Evolutionary conservation across 306 rosid genomes (phyloP), one percentile per base, ranked within the genome.

Genomic region (Cucurbita pepo): DNA sequence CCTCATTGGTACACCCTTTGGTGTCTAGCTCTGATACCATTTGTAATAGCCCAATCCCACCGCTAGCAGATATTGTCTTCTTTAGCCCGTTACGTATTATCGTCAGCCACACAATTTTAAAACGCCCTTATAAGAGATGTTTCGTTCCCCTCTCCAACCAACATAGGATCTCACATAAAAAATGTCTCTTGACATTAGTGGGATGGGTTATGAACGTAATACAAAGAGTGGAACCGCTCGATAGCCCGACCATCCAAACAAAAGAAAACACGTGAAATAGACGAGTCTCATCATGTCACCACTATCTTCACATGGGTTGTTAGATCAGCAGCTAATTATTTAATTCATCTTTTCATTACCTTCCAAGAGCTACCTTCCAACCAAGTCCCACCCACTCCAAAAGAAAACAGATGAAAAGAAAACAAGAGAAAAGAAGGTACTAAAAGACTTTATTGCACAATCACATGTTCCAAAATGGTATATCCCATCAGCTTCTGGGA

Each of bases 301-400:
- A 16, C 25, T 2, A 64, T 69, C 73, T 48, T 43, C 73, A 69
- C 73, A 69, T 69, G 73, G 73, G 57, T 48, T 69, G 73, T 16
- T 69, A 69, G 44, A 69, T 15, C 34, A 50, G 59, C 45, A 69
- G 74, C 74, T 30, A 51, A 59, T 19, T 48, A 69, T 8, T 25
- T 14, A 7, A 44, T 30, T 50, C 34, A 13, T 67, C 22, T 1
- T 15, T 34, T 34, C 38, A 47, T 69, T 43, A 65, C n/a, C 55
- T 21, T 69, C 25, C 10, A 50, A 69, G 56, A 69, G 74, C 74
- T 50, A 50, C 44, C 15, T 41, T 69, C 58, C 45, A 69, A 15
- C 74, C 36, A 10, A 64, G 37, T 65, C 37, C 22, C 74, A 51
- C 74, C 57, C 45, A 69, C 74, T 51, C 47, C 59, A 69, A 14